phyloP scores from a whole-genome alignment of 116 monocot genomes.

The Phalaenopsis hybrid region DNA sequence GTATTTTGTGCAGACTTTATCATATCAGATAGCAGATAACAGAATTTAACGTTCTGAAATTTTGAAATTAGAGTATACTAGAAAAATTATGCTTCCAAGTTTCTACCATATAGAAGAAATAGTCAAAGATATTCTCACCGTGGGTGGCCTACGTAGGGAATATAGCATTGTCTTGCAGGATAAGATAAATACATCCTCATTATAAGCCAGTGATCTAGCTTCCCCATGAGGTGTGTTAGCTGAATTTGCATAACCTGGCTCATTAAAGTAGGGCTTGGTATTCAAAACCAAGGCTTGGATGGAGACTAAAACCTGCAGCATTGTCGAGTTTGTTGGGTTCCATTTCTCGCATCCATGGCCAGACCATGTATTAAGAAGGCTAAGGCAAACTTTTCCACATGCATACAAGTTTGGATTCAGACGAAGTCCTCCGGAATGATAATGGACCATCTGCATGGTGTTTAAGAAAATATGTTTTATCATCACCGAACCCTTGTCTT shows the following conservation, averaged over 20 bases:
- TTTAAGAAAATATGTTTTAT: not conserved
- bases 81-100: not conserved
- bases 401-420: slow-evolving; percentile 53
- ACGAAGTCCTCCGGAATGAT: slow-evolving; percentile 36
- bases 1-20: too few species aligned
- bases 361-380: slow-evolving; percentile 44
- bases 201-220: slow-evolving; percentile 24
- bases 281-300: slow-evolving; percentile 59
- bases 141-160: slow-evolving; percentile 52
- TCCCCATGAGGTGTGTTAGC: slow-evolving; percentile 10
- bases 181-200: slow-evolving; percentile 26
- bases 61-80: not conserved
- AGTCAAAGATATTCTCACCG: slow-evolving; percentile 26
- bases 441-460: slow-evolving; percentile 31
- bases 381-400: slow-evolving; percentile 46
- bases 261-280: slow-evolving; percentile 49
- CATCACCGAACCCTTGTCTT: not conserved
- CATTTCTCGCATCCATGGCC: slow-evolving; percentile 37
- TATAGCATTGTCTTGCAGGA: slow-evolving; percentile 61
- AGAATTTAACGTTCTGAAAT: not conserved
- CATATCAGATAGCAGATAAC: not conserved
- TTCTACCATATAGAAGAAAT: not conserved
- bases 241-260: slow-evolving; percentile 18
- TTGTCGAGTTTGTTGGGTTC: slow-evolving; percentile 32
- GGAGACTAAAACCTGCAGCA: slow-evolving; percentile 52